A percentile compares a stretch with the other conserved stretches of the same genome.
Evolutionary conservation across 805 yeast genomes (phyloP).

Genomic region (Candida parachauliodes): DNA sequence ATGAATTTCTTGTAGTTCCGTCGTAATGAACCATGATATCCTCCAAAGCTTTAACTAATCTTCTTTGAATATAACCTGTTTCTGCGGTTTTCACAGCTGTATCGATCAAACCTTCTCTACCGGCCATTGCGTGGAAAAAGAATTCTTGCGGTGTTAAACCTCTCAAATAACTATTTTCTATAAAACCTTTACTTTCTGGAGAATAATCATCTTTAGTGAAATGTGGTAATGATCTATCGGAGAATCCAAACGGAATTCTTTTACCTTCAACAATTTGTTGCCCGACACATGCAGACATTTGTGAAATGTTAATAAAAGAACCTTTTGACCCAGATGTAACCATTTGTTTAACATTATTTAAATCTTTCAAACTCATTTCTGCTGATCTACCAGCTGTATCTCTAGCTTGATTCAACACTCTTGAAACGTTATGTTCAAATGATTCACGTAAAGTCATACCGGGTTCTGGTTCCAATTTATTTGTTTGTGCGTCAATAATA

Average conservation of each 20-base stretch:
- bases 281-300: constrained; percentile 99
- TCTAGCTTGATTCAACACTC: constrained; percentile 95
- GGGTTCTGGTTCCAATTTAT: constrained; percentile 88
- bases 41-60: constrained; percentile 93
- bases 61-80: constrained; percentile 97
- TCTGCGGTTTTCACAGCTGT: constrained; percentile 99
- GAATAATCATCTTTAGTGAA: constrained; percentile 98
- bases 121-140: constrained; percentile 99
- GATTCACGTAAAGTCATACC: constrained; percentile 99
- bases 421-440: constrained; percentile 94
- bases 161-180: constrained; percentile 93
- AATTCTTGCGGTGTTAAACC: constrained; percentile 98
- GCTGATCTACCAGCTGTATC: constrained; percentile 99
- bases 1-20: constrained; percentile 95
- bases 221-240: constrained; percentile 95
- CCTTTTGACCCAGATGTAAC: constrained; percentile 99
- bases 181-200: constrained; percentile 97
- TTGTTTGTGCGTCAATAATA: constrained; percentile 86
- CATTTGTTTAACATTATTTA: constrained; percentile 97
- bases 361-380: constrained; percentile 89
- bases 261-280: constrained; percentile 99
- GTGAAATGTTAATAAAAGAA: constrained; percentile 97
- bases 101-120: constrained; percentile 99
- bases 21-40: constrained; percentile 98
- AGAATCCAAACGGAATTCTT: constrained; percentile 96